These are phyloP conservation scores for Trametes sanguinea DNA, from an alignment of 768 basidiomycete species.

Conservation along the genomic window DNA sequence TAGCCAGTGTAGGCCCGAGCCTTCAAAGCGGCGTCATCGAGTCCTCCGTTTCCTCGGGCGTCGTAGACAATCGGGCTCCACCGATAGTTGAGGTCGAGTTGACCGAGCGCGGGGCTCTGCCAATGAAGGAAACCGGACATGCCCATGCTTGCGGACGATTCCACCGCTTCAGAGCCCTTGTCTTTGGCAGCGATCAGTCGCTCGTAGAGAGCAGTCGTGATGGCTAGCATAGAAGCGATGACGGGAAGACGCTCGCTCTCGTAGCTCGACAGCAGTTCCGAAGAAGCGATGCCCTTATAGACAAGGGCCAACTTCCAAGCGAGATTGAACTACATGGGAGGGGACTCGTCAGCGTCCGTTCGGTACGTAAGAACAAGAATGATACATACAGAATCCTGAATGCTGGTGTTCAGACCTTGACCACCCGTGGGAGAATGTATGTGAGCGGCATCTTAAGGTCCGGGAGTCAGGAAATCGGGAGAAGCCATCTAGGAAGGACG, in stretches of 20 bases:
- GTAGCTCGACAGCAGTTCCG: conserved; percentile 32
- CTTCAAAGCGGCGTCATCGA: conserved; percentile 24
- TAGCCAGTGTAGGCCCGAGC: conserved; percentile 24
- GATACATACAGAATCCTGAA: conserved; percentile 29
- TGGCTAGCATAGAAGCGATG: conserved; percentile 32
- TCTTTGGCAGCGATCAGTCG: neutral
- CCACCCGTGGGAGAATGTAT: conserved; percentile 47
- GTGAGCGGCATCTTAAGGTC: conserved; percentile 36
- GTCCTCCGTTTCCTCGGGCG: conserved; percentile 25
- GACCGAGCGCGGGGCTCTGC: conserved; percentile 32
- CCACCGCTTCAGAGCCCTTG: neutral
- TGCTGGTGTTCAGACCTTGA: conserved; percentile 36
- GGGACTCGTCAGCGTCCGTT: too few relatives aligned
- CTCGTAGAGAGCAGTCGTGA: conserved; percentile 21
- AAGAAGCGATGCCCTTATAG: conserved; percentile 27
- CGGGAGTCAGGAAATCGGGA: neutral
- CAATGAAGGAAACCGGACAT: conserved; percentile 25
- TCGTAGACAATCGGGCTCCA: conserved; percentile 52
- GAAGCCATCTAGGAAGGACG: neutral
- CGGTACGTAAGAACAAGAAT: too few relatives aligned
- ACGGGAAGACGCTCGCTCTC: conserved; percentile 34
- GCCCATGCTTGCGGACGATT: neutral
- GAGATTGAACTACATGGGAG: conserved; percentile 30
- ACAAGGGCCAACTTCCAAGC: conserved; percentile 36
- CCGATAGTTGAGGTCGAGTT: conserved; percentile 57